phyloP scores from a whole-genome alignment of 495 filamentous ascomycete species.

The Aspergillus panamensis region DNA sequence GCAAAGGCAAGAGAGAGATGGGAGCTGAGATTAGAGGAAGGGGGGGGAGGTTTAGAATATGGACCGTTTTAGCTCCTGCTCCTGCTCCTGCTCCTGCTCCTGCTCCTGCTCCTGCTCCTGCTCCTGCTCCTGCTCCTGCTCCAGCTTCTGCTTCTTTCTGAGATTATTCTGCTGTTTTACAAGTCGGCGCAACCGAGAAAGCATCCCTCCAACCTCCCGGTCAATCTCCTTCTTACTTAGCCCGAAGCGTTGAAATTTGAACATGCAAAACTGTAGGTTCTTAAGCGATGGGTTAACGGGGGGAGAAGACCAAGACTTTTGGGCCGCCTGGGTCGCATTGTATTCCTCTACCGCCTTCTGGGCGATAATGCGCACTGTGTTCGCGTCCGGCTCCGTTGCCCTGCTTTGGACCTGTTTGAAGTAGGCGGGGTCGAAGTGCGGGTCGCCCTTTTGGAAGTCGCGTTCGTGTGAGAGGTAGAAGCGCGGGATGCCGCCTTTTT shows the following conservation, averaged over 20 bases:
- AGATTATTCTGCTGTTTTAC: neutral
- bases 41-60: too few relatives aligned
- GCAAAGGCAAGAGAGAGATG: too few relatives aligned
- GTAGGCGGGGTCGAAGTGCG: slow-evolving; percentile 31
- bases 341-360: slow-evolving; percentile 38
- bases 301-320: neutral
- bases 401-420: slow-evolving; percentile 26
- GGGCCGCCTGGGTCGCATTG: slow-evolving; percentile 1
- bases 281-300: slow-evolving; percentile 15
- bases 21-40: too few relatives aligned
- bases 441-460: slow-evolving; percentile 24
- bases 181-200: slow-evolving; percentile 17
- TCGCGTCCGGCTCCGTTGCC: slow-evolving; percentile 33
- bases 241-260: slow-evolving; percentile 31
- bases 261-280: slow-evolving; percentile 38
- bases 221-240: slow-evolving; percentile 33
- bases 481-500: slow-evolving; percentile 31
- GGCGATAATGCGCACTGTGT: slow-evolving; percentile 42
- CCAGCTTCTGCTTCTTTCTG: neutral
- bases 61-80: too few relatives aligned
- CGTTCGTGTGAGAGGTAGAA: slow-evolving; percentile 27
- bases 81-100: too few relatives aligned
- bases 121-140: neutral
- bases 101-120: neutral
- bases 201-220: slow-evolving; percentile 33